Percentiles rank a stretch among this genome's conserved stretches.
phyloP scores from a whole-genome alignment of 2,329 filamentous ascomycete genomes.

The Aspergillus pseudonomiae region DNA sequence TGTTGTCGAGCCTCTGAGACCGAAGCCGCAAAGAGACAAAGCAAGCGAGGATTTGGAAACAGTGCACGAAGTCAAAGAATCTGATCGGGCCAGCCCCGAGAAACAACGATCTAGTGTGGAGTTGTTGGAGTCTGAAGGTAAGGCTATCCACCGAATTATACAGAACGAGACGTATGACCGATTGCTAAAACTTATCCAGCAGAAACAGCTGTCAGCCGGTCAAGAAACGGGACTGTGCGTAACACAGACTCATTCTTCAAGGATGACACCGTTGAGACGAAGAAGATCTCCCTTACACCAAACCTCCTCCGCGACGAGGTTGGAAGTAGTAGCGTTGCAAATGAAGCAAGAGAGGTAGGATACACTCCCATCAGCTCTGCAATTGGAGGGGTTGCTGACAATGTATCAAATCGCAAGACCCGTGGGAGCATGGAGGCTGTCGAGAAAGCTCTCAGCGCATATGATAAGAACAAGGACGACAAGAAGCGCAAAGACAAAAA shows the following conservation, averaged over 20 bases:
- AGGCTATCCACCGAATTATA: neutral
- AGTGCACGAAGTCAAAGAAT: conserved; percentile 27
- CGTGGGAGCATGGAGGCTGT: conserved; percentile 74
- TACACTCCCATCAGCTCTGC: too few relatives aligned
- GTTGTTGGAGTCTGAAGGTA: conserved; percentile 56
- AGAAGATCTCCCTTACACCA: conserved; percentile 95
- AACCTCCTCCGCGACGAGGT: conserved; percentile 85
- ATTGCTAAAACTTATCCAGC: conserved; percentile 26
- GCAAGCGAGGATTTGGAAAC: conserved; percentile 28
- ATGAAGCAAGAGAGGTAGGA: conserved; percentile 45
- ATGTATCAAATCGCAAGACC: conserved; percentile 47
- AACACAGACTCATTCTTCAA: conserved; percentile 98
- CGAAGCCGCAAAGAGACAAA: conserved; percentile 45
- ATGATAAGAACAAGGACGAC: conserved; percentile 71
- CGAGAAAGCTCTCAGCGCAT: conserved; percentile 66
- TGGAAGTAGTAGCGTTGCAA: conserved; percentile 28
- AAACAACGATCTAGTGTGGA: conserved; percentile 66
- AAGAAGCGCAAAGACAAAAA: conserved; percentile 76
- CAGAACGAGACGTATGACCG: neutral
- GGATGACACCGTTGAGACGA: conserved; percentile 90
- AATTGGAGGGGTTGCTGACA: conserved; percentile 10
- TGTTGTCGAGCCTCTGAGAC: conserved; percentile 48
- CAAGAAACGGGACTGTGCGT: conserved; percentile 81
- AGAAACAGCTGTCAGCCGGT: conserved; percentile 52
- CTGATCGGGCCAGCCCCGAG: conserved; percentile 39